Base-by-base conservation (phyloP, 257 asterid species). In the Henckelia pumila region DNA sequence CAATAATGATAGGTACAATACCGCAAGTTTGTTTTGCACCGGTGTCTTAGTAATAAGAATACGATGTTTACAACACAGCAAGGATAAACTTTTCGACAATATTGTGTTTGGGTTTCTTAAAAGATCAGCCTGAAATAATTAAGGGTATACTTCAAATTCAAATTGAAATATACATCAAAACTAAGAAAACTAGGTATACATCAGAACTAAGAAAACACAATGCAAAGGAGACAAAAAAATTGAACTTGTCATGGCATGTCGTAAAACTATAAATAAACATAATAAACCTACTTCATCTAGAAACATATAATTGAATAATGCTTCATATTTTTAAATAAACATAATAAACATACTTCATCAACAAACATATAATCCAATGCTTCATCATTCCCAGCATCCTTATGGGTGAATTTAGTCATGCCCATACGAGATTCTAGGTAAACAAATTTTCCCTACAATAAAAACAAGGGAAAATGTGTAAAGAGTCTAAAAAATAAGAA, bases 31-130 rank as follows among this genome's bases (percentile, higher is more conserved):
- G 83, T 92, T 92, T 71, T 92, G 98, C 72, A 92, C 84, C 68
- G 98, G 98, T 24, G 98, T 92, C 74, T 96, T 96, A 71, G 96
- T 92, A 71, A 92, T 89, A 47, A 92, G 88, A 77, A 92, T 75
- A 55, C 95, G 95, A 73, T 77, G 97, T 69, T 70, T 81, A 70
- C 95, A 89, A 37, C 96, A 93, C 67, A 92, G 80, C 75, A 83
- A 87, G 69, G 86, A 95, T 82, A 92, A 83, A 83, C 95, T 87
- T 83, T 92, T 87, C 16, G 97, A 96, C 79, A 96, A 88, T 77
- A 89, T 95, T 37, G 98, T 92, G 68, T 88, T 86, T 28, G 96
- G 97, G 78, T 92, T 92, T 84, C 89, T 92, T 80, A 92, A 89
- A 70, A 89, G 91, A 80, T 92, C 97, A 20, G 97, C 98, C 98